phyloP scores from a whole-genome alignment of 805 yeast species.

The Danielozyma ontarioensis region DNA sequence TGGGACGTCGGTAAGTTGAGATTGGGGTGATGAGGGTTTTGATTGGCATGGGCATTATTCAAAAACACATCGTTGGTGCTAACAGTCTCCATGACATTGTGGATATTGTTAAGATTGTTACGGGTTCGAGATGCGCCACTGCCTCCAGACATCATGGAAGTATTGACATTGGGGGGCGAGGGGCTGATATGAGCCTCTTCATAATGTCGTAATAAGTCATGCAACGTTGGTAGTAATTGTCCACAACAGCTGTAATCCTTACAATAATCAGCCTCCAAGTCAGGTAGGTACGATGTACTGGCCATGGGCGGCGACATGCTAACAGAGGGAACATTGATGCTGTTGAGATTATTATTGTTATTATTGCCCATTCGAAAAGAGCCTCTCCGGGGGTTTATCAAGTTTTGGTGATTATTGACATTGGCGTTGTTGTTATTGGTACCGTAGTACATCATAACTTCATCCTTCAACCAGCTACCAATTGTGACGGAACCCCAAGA shows the following conservation, averaged over 20 bases:
- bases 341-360: slow-evolving; percentile 14
- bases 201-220: slow-evolving; percentile 88
- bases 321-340: slow-evolving; percentile 3
- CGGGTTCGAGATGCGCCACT: slow-evolving; percentile 21
- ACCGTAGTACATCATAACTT: slow-evolving; percentile 56
- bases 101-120: slow-evolving; percentile 38
- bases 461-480: slow-evolving; percentile 95
- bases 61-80: slow-evolving; percentile 90
- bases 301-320: slow-evolving; percentile 60
- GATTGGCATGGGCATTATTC: slow-evolving; percentile 31
- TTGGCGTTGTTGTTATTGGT: slow-evolving; percentile 10
- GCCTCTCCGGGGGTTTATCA: slow-evolving; percentile 1
- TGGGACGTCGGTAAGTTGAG: slow-evolving; percentile 15
- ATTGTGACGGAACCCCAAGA: slow-evolving; percentile 96
- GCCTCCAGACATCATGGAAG: slow-evolving; percentile 21
- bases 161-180: slow-evolving; percentile 40
- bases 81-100: slow-evolving; percentile 76
- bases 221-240: slow-evolving; percentile 82
- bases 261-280: slow-evolving; percentile 92
- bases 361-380: slow-evolving; percentile 8
- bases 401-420: slow-evolving; percentile 3
- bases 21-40: slow-evolving; percentile 9
- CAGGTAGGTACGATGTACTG: slow-evolving; percentile 78
- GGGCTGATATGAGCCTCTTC: slow-evolving; percentile 88
- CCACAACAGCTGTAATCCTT: slow-evolving; percentile 97